A percentile compares a stretch with the other conserved stretches of the same genome.
phyloP scores from a whole-genome alignment of 177 flowering plant species.

The Tripterygium wilfordii region DNA sequence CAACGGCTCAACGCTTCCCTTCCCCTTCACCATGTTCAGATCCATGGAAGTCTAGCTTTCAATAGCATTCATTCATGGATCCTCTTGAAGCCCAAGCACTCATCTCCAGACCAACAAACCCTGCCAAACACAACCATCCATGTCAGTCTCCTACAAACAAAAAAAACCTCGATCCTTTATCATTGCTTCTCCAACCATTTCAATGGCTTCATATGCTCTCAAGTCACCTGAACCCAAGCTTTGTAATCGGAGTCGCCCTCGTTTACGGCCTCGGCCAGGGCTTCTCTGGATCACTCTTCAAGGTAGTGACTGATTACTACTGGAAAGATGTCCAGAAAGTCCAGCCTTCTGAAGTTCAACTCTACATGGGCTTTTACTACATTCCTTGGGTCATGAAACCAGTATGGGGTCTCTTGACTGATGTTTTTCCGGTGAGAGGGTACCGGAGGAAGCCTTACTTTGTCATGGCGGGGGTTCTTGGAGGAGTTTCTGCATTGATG shows the following conservation, averaged over 20 bases:
- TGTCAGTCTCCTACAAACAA: no score
- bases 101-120: no score
- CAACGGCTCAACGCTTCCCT: no score
- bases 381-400: slow-evolving; percentile 77
- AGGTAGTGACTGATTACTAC: slow-evolving; percentile 58
- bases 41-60: no score
- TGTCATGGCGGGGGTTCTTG: slow-evolving; percentile 37
- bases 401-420: slow-evolving; percentile 53
- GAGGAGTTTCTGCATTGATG: slow-evolving; percentile 31
- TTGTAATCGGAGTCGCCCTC: slow-evolving; percentile 49
- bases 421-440: slow-evolving; percentile 46
- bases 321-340: slow-evolving; percentile 76
- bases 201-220: slow-evolving; percentile 60
- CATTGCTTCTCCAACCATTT: slow-evolving; percentile 37
- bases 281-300: slow-evolving; percentile 43
- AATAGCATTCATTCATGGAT: no score
- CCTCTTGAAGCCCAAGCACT: no score
- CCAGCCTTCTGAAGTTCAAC: slow-evolving; percentile 63
- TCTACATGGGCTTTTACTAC: slow-evolving; percentile 45
- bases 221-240: slow-evolving; percentile 33
- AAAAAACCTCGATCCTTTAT: slow-evolving; percentile 23
- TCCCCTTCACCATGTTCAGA: no score
- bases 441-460: slow-evolving; percentile 46
- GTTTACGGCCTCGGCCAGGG: slow-evolving; percentile 74
- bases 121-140: no score